Evolutionary conservation across 2,329 filamentous ascomycete genomes (phyloP), one percentile per base, ranked within the genome.

Genomic region (Trichoderma endophyticum): DNA sequence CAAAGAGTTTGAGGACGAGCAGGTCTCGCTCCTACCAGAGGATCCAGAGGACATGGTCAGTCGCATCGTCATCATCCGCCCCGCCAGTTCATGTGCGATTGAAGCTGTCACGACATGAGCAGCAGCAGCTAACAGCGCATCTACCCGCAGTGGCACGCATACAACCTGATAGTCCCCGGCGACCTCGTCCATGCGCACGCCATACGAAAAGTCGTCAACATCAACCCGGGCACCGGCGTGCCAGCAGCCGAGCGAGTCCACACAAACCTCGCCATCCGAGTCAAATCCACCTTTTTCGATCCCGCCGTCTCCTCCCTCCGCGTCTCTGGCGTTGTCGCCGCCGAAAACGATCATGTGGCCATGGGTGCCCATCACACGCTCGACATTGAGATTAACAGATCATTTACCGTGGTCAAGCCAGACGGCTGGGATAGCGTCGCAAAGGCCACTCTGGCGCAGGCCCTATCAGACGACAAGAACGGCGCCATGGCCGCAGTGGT

Each of bases 371-470:
- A 88, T 76, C 88, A 90, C 77, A 89, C 88, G 2, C 84, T 90
- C 75, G 95, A 98, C 75, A 87, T 99, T 60, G 95, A 98, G 80
- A 86, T 97, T 72, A 90, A 96, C 77, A 88, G 95, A 56, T 91
- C 94, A 65, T 98, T 98, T 77, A 95, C 93, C 7, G 81, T 99
- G 8, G 92, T 94, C 83, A 98, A 98, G 83, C 88, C 88, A 51
- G 91, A 81, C 70, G 82, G 94, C 56, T 99, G 96, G 96, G 96
- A 99, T 81, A 95, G 92, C 75, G 90, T 99, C 12, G 93, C 95
- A 4, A 84, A 92, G 62, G 90, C 93, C 72, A 91, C 93, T 60
- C 87, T 99, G 12, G 86, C 88, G 71, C 93, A 97, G 80, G 92
- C 94, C 1, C 87, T 95, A 15, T 91, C 93, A 76, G 90, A 93